A percentile compares a stretch with the other conserved stretches of the same genome.
Evolutionary conservation across 495 filamentous ascomycete genomes (phyloP).

Genomic region (Geoglossum glabrum): DNA sequence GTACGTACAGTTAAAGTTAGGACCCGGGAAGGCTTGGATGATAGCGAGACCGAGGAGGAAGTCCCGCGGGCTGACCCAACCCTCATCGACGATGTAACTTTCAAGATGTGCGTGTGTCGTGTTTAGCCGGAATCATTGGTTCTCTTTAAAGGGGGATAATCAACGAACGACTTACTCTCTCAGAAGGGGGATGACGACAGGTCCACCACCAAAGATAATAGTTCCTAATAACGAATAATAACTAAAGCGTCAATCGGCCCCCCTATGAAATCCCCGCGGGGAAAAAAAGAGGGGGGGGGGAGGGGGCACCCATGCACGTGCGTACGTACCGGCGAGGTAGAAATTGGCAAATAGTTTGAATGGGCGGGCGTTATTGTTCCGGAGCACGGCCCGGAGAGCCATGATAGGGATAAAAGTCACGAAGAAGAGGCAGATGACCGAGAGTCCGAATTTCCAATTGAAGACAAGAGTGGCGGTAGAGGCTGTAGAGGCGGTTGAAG

Average conservation of each 20-base stretch:
- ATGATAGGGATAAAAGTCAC: conserved; percentile 40
- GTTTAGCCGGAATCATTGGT: background rate
- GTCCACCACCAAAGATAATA: conserved; percentile 66
- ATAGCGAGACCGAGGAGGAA: conserved; percentile 69
- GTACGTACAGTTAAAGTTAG: conserved; percentile 52
- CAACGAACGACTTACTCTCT: conserved; percentile 31
- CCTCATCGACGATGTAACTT: conserved; percentile 51
- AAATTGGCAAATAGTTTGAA: conserved; percentile 59
- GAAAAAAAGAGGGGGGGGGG: no score
- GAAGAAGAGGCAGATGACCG: background rate
- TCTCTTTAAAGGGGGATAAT: no score
- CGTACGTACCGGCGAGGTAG: conserved; percentile 35
- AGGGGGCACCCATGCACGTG: background rate
- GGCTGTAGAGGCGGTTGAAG: background rate
- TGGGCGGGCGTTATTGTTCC: conserved; percentile 20
- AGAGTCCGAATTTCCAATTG: background rate
- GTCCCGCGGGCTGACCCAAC: conserved; percentile 61
- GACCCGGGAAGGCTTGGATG: conserved; percentile 68
- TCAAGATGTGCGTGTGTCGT: background rate
- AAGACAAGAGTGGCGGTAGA: background rate
- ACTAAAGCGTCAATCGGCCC: background rate
- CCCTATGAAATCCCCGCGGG: background rate
- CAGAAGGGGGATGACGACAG: conserved; percentile 66
- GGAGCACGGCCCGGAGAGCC: conserved; percentile 30
- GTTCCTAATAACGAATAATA: conserved; percentile 30